These are phyloP conservation scores for Collybia sordida DNA, from an alignment of 768 basidiomycete genomes.

Conservation along the genomic window DNA sequence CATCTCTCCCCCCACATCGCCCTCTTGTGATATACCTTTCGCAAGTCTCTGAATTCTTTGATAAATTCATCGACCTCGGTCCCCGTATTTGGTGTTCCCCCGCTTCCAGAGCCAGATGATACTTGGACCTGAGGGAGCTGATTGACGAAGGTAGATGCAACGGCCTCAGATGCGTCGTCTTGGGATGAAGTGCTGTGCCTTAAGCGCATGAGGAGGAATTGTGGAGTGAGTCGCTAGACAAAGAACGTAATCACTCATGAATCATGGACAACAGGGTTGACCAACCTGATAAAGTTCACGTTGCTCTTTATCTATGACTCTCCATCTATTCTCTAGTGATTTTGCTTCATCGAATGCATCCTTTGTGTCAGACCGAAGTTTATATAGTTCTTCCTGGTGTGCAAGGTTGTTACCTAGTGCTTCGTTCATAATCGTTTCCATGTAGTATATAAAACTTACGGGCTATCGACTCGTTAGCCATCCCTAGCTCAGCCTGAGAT, in stretches of 20 bases:
- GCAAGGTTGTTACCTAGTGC: constrained; percentile 69
- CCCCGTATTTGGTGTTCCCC: constrained; percentile 34
- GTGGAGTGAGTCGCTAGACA: constrained; percentile 76
- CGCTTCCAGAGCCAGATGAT: constrained; percentile 16
- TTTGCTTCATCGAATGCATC: constrained; percentile 89
- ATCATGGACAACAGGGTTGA: background rate
- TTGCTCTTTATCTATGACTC: constrained; percentile 86
- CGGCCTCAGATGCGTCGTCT: constrained; percentile 83
- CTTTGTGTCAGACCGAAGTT: constrained; percentile 78
- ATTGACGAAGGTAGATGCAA: constrained; percentile 83
- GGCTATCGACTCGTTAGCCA: constrained; percentile 85
- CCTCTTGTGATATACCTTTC: constrained; percentile 93
- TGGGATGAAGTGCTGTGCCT: constrained; percentile 87
- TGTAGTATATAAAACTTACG: constrained; percentile 46
- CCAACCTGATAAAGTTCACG: constrained; percentile 83
- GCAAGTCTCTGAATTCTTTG: constrained; percentile 78
- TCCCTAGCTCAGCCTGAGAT: constrained; percentile 74
- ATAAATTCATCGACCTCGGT: constrained; percentile 85
- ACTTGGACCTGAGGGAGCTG: constrained; percentile 35
- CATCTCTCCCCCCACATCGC: constrained; percentile 89
- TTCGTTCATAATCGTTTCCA: constrained; percentile 7
- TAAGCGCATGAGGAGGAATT: constrained; percentile 86
- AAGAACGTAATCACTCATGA: background rate
- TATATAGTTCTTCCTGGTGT: constrained; percentile 74
- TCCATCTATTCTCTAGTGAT: constrained; percentile 78